A percentile compares a stretch with the other conserved stretches of the same genome.
phyloP scores from a whole-genome alignment of 768 basidiomycete genomes.

The Cystobasidium ongulense region DNA sequence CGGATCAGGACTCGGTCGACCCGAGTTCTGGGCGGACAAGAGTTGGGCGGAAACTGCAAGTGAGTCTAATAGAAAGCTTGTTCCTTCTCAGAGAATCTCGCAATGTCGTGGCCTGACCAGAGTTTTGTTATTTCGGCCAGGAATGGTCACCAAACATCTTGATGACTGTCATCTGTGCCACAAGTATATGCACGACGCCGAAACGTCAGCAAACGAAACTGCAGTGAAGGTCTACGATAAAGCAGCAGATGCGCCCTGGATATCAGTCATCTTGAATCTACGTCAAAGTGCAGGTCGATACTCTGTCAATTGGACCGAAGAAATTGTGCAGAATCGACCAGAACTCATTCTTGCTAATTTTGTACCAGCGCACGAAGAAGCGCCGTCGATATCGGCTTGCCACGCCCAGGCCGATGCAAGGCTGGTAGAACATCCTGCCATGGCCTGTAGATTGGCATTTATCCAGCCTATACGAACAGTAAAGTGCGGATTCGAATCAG shows the following conservation, averaged over 20 bases:
- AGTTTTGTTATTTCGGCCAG: not conserved
- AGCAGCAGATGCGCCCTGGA: not conserved
- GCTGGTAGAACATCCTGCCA: not conserved
- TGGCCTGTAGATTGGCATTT: not conserved
- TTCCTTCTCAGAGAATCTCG: not conserved
- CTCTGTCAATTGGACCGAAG: not conserved
- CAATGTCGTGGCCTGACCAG: not conserved
- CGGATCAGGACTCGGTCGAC: not conserved
- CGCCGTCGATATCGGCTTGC: not conserved
- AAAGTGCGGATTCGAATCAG: constrained; percentile 3
- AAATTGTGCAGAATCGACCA: not conserved
- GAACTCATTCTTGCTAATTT: not conserved
- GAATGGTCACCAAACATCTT: not conserved
- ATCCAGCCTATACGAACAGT: not conserved
- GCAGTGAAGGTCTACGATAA: not conserved
- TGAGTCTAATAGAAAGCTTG: not conserved
- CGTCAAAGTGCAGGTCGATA: not conserved
- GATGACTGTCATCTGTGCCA: not conserved
- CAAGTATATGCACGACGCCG: not conserved
- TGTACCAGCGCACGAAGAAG: not conserved
- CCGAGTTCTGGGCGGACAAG: not conserved
- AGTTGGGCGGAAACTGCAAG: not conserved
- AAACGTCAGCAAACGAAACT: not conserved
- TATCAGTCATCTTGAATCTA: constrained; percentile 9
- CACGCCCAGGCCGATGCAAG: too few species aligned